Conservation (phyloP, 2,329 filamentous ascomycete species). For the Microcyclosporella mali region DNA sequence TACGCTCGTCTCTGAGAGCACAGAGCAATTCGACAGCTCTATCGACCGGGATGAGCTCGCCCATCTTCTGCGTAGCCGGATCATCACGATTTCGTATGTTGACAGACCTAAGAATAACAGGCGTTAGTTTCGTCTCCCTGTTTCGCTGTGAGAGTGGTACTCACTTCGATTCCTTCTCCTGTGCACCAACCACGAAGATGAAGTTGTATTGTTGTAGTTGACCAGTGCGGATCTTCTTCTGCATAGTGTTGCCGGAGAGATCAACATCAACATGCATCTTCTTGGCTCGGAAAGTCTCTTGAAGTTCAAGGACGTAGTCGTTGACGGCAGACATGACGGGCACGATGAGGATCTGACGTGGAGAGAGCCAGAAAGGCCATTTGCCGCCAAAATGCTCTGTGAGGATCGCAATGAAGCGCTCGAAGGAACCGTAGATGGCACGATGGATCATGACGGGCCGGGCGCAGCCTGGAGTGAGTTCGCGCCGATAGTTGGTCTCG, state of each 20-base stretch:
- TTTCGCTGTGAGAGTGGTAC: too few species aligned
- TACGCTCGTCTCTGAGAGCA: slow-evolving; percentile 40
- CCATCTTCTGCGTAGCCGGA: slow-evolving; percentile 55
- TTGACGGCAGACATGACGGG: slow-evolving; percentile 67
- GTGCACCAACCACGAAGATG: slow-evolving; percentile 64
- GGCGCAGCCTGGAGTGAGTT: slow-evolving; percentile 63
- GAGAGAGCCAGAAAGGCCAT: slow-evolving; percentile 85
- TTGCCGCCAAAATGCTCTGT: slow-evolving; percentile 81
- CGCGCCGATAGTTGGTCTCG: slow-evolving; percentile 33
- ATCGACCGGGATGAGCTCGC: slow-evolving; percentile 55
- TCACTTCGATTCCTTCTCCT: slow-evolving; percentile 48
- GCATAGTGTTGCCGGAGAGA: slow-evolving; percentile 70
- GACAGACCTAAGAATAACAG: slow-evolving; percentile 41
- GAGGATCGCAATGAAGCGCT: slow-evolving; percentile 65
- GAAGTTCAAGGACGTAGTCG: slow-evolving; percentile 70
- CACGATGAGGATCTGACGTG: slow-evolving; percentile 73
- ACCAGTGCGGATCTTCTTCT: slow-evolving; percentile 82
- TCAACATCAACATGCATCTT: slow-evolving; percentile 68
- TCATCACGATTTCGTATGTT: slow-evolving; percentile 62
- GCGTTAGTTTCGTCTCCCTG: too few species aligned
- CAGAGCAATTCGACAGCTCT: slow-evolving; percentile 51
- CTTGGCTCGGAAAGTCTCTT: slow-evolving; percentile 56
- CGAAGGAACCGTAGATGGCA: slow-evolving; percentile 68
- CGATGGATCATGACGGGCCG: slow-evolving; percentile 83
- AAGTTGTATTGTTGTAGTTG: slow-evolving; percentile 80